phyloP scores from a whole-genome alignment of 106 monocot species.

The Dendrobium huoshanense region DNA sequence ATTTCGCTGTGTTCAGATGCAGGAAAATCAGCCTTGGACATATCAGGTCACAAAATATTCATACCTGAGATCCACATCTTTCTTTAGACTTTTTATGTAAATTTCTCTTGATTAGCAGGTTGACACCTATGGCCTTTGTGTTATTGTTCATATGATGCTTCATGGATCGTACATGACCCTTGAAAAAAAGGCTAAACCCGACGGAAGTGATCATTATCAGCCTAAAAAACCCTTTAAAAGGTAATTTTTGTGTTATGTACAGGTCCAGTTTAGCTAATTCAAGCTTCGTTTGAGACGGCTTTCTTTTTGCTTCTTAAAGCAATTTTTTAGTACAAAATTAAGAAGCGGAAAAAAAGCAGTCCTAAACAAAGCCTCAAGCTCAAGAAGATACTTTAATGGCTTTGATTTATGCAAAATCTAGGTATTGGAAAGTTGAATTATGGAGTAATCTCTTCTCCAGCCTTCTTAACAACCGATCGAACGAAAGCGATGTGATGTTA shows the following conservation, averaged over 20 bases:
- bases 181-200: constrained; percentile 45
- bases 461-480: constrained; percentile 57
- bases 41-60: constrained; percentile 47
- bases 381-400: neutral
- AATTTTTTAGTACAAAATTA: too few species aligned
- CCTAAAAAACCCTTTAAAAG: constrained; percentile 74
- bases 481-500: constrained; percentile 41
- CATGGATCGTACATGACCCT: constrained; percentile 74
- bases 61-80: neutral
- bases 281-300: neutral
- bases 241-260: constrained; percentile 18
- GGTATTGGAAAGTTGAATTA: constrained; percentile 87
- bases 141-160: constrained; percentile 92
- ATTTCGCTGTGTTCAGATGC: constrained; percentile 80
- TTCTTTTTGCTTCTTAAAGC: too few species aligned
- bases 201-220: constrained; percentile 54
- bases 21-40: constrained; percentile 73
- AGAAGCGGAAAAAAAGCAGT: too few species aligned
- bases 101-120: constrained; percentile 34
- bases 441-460: constrained; percentile 75
- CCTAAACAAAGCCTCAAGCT: neutral
- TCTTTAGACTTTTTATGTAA: neutral
- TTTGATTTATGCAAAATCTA: constrained; percentile 1
- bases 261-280: neutral
- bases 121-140: constrained; percentile 90